Conservation (phyloP, 768 basidiomycete species). For the Boletus rubroflammeus region DNA sequence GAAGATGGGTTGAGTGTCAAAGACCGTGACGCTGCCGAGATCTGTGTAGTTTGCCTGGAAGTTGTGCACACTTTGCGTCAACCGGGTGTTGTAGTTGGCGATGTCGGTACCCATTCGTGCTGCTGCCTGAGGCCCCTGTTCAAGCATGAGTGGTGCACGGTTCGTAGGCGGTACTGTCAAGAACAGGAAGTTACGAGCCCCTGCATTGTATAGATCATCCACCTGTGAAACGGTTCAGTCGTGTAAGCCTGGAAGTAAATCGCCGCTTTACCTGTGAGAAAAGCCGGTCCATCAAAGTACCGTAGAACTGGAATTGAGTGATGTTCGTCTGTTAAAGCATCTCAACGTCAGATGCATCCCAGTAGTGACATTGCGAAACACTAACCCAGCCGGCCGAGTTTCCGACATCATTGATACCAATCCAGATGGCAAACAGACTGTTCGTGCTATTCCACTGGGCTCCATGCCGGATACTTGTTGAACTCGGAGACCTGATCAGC, state of each 20-base stretch:
- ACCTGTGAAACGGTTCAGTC: conserved; percentile 8
- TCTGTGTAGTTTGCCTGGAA: conserved; percentile 43
- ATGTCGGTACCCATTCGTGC: conserved; percentile 34
- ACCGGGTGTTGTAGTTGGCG: conserved; percentile 49
- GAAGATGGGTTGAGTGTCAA: conserved; percentile 57
- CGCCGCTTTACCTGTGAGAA: conserved; percentile 26
- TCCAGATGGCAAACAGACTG: conserved; percentile 63
- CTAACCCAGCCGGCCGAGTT: conserved; percentile 17
- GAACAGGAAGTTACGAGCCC: conserved; percentile 61
- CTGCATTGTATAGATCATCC: conserved; percentile 28
- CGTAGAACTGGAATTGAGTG: conserved; percentile 23
- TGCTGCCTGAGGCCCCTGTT: conserved; percentile 32
- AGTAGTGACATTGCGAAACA: not conserved
- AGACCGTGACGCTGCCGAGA: conserved; percentile 44
- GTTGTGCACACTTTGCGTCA: conserved; percentile 33
- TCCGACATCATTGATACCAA: conserved; percentile 65
- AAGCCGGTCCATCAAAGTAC: conserved; percentile 20
- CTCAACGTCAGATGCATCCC: not conserved
- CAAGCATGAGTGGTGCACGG: conserved; percentile 50
- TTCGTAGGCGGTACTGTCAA: conserved; percentile 60
- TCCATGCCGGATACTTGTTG: conserved; percentile 40
- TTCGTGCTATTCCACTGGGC: conserved; percentile 57
- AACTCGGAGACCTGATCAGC: conserved; percentile 62
- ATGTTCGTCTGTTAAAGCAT: conserved; percentile 20
- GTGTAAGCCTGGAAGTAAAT: not conserved